phyloP scores from a whole-genome alignment of 140 eudicot species.

The Cichorium intybus region DNA sequence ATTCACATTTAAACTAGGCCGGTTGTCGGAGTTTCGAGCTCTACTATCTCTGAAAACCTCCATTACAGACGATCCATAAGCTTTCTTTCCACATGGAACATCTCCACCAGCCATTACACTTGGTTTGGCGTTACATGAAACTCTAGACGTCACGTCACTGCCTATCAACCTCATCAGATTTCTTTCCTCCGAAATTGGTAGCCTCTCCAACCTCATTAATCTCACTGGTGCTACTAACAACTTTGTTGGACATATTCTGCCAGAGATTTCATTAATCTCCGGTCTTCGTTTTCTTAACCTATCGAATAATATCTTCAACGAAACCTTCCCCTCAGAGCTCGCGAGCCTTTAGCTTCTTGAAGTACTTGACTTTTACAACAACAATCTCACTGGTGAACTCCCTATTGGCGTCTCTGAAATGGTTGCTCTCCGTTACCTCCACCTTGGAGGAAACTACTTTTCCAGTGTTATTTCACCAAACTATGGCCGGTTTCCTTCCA shows the following conservation, averaged over 20 bases:
- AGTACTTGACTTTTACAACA: too few relatives aligned
- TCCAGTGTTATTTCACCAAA: too few relatives aligned
- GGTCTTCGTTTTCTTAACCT: constrained; percentile 47
- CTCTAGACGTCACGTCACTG: constrained; percentile 34
- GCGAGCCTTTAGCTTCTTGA: not conserved
- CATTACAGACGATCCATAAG: constrained; percentile 46
- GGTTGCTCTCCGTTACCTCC: too few relatives aligned
- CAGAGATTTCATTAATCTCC: constrained; percentile 34
- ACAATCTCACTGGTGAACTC: too few relatives aligned
- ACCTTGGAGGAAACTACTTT: too few relatives aligned
- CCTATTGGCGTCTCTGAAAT: too few relatives aligned
- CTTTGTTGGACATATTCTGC: constrained; percentile 45
- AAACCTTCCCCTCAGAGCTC: too few relatives aligned
- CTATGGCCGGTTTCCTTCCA: too few relatives aligned
- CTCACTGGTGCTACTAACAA: constrained; percentile 48
- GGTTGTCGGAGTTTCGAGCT: constrained; percentile 45
- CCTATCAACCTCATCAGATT: constrained; percentile 45
- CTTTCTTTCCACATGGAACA: constrained; percentile 47
- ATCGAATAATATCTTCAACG: constrained; percentile 42
- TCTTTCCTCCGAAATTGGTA: constrained; percentile 50
- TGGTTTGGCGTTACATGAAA: constrained; percentile 59
- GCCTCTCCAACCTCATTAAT: constrained; percentile 32
- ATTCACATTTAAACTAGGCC: constrained; percentile 33
- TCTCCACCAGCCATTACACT: constrained; percentile 47
- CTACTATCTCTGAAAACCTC: constrained; percentile 56